Base-by-base conservation (phyloP, 1,139 yeast genomes). In the Blastobotrys persicus region DNA sequence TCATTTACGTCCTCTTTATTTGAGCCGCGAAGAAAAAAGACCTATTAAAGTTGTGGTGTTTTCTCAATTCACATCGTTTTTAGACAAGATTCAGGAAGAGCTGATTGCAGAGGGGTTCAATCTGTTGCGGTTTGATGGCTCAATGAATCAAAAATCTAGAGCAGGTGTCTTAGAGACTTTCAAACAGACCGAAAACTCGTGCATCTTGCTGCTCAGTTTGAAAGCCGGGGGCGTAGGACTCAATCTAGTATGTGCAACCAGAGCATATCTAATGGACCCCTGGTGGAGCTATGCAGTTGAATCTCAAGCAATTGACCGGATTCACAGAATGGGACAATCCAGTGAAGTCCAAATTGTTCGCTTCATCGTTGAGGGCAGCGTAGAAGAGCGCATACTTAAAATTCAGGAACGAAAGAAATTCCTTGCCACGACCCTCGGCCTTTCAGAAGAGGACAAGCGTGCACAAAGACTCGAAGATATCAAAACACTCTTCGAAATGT, bases 241-340 rank as follows among this genome's bases (percentile, higher is more conserved):
- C 55, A 92, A 92, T 62, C 71, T 92, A 53, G 91, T 96, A 0
- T 80, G 84, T 43, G 96, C 98, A 0, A 84, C 88, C 0, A 77
- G 80, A 41, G 98, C 95, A 6, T 89, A 83, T 61, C 76, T 92
- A 79, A 86, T 92, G 91, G 98, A 92, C 62, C 98, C 98, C 0
- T 92, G 96, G 95, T 92, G 98, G 98, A 86, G 94, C 20, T 95
- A 88, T 41, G 88, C 96, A 50, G 81, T 88, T 39, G 98, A 92
- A 62, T 88, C 88, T 41, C 98, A 92, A 67, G 98, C 98, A 0
- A 88, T 92, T 57, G 98, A 92, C 67, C 78, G 98, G 61, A 79
- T 92, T 23, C 98, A 92, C 63, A 76, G 98, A 56, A 86, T 92
- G 65, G 98, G 98, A 0, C 98, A 92, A 64, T 72, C 72, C 13